Evolutionary conservation across 352 stramenopile species (phyloP), one percentile per base, ranked within the genome.

Genomic region (Phytophthora syringae): DNA sequence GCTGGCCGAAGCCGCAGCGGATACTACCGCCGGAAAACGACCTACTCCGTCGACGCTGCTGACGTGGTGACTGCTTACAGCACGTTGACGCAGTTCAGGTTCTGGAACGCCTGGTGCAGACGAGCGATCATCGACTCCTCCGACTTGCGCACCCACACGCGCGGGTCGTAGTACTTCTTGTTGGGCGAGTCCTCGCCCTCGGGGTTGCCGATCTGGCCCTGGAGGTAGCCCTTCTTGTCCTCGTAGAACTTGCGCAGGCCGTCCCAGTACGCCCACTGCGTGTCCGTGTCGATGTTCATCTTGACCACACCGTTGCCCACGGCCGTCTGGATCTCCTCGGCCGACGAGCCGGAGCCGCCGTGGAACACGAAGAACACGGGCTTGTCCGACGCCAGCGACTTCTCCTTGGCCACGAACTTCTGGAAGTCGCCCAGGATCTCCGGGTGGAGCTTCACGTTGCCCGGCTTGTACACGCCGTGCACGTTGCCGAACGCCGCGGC

Each of bases 281-380:
- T 99, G 82, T 99, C 97, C 65, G 97, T 99, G 87, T 99, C 97
- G 76, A 99, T 98, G 93, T 99, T 99, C 97, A 99, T 99, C 92
- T 99, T 99, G 67, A 99, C 94, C 45, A 99, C 96, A 73, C 97
- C 97, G 62, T 97, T 97, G 73, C 95, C 82, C 64, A 99, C 97
- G 71, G 97, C 92, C 61, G 97, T 92, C 77, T 97, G 82, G 82
- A 99, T 99, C 73, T 99, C 97, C 39, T 97, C 76, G 48, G 97
- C 84, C 48, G 94, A 97, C 62, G 95, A 99, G 75, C 97, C 97
- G 52, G 94, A 99, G 74, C 97, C 97, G 62, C 97, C 97, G 90
- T 99, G 97, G 94, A 99, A 99, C 37, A 99, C 97, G 71, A 99
- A 99, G 77, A 96, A 97, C 77, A 99, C 97, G 39, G 96, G 96